Conservation (phyloP, 495 filamentous ascomycete species). For the Polyplosphaeria fusca region DNA sequence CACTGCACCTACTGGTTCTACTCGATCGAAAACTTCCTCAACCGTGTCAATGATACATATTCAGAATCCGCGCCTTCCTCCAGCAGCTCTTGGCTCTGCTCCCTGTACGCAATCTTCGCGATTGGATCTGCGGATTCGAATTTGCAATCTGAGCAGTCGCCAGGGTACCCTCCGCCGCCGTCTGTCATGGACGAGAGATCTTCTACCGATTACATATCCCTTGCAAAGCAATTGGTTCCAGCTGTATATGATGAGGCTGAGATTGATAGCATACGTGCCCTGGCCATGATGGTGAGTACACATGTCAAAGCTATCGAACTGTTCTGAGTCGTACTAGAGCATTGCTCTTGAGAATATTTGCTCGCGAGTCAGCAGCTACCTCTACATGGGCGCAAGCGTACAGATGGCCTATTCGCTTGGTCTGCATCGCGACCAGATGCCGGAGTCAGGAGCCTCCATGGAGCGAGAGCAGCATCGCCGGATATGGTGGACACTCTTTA, state of each 20-base stretch:
- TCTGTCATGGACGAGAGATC: conserved; percentile 21
- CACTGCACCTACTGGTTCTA: conserved; percentile 31
- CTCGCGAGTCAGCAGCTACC: conserved; percentile 36
- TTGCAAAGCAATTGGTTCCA: conserved; percentile 37
- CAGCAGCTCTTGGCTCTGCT: conserved; percentile 27
- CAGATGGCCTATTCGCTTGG: conserved; percentile 40
- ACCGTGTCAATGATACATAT: conserved; percentile 23
- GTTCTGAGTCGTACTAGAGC: conserved; percentile 27
- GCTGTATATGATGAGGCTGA: conserved; percentile 38
- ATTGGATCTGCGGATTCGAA: conserved; percentile 19
- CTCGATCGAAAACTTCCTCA: conserved; percentile 20
- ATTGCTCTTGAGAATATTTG: conserved; percentile 35
- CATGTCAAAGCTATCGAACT: too few relatives aligned
- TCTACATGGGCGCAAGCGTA: conserved; percentile 38
- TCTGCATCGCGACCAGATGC: conserved; percentile 36
- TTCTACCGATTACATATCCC: conserved; percentile 31
- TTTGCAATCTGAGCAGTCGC: not conserved
- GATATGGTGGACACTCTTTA: conserved; percentile 30
- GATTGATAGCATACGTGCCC: conserved; percentile 36
- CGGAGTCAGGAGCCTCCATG: conserved; percentile 24
- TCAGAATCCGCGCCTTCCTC: not conserved
- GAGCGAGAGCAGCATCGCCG: conserved; percentile 32
- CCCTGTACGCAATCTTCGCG: conserved; percentile 28
- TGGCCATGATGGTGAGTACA: conserved; percentile 35
- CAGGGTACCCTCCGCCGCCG: not conserved